Base-by-base conservation (phyloP, 345 rosid species). In the Euphorbia peplus region DNA sequence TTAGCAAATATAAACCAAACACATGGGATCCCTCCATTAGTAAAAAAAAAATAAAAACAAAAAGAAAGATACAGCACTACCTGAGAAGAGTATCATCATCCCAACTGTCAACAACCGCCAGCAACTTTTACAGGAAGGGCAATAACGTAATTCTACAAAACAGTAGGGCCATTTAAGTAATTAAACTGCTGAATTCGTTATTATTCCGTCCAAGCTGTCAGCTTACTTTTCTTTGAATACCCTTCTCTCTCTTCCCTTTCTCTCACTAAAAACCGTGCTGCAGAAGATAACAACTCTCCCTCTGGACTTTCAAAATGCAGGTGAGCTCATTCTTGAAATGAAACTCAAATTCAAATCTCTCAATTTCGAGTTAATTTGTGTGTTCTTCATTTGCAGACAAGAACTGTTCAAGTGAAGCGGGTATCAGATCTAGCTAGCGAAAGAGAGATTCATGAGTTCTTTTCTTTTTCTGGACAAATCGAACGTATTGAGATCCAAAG, bases 391-490 rank as follows among this genome's bases (percentile, higher is more conserved):
- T 58, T 19, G 8, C 19, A 83, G 88, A 83, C 93, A 53, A 90
- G 97, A 80, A 90, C 93, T 37, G 96, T 95, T 39, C 83, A 85
- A 77, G 99, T 95, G 58, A 79, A 78, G 82, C 78, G 85, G 53
- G 65, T 95, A 14, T 95, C 99, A 79, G 99, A 95, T 95, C 97
- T 95, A 81, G 96, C 95, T 0, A 90, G 80, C 18, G 95, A 90
- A 86, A 85, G 96, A n/a, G 99, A 95, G 88, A 85, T 91, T 88
- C 90, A 86, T 69, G 99, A 95, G 87, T 95, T 95, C 78, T 95
- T 95, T 87, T 95, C 99, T 47, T 91, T 90, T 75, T 87, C 99
- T 39, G 99, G 99, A 26, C 95, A 85, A 70, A 87, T 95, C 63
- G 92, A 95, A 26, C 88, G 75, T 73, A 78, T 91, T 68, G 75